Conservation (phyloP, 805 yeast species). For the Metschnikowia cubensis region DNA sequence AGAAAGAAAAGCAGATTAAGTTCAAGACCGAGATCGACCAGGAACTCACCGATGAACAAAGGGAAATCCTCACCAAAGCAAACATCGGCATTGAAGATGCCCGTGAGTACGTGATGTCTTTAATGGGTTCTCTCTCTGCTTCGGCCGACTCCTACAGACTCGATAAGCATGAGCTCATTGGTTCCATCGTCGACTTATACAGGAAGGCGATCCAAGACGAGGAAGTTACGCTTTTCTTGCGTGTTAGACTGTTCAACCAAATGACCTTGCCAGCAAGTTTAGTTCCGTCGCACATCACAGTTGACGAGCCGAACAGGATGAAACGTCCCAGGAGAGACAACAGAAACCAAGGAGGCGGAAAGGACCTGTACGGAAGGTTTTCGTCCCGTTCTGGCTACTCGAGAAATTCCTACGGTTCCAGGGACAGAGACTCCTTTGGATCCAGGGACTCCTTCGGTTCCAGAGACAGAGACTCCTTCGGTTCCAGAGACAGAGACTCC, state of each 20-base stretch:
- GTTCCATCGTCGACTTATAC: conserved; percentile 11
- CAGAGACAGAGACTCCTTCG: not conserved
- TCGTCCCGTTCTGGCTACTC: not conserved
- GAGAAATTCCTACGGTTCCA: not conserved
- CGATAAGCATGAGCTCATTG: conserved; percentile 9
- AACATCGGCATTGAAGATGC: conserved; percentile 19
- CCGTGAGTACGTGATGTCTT: conserved; percentile 23
- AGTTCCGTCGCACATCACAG: conserved; percentile 16
- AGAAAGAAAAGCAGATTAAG: conserved; percentile 47
- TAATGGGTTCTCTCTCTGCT: conserved; percentile 28
- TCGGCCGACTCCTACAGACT: conserved; percentile 17
- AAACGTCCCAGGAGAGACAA: conserved; percentile 1
- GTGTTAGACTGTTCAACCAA: conserved; percentile 11
- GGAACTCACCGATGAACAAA: conserved; percentile 34
- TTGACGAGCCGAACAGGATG: conserved; percentile 12
- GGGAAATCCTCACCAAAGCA: conserved; percentile 17
- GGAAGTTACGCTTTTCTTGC: conserved; percentile 8
- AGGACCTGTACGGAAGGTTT: not conserved
- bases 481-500: not conserved
- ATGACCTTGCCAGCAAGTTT: conserved; percentile 15
- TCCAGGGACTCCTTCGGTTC: not conserved
- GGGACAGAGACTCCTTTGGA: not conserved
- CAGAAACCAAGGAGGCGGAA: not conserved
- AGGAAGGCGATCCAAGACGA: conserved; percentile 8
- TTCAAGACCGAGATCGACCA: conserved; percentile 45